Percentiles rank a stretch among this genome's conserved stretches.
phyloP scores from a whole-genome alignment of 208 protist species.

The Leishmania tropica region DNA sequence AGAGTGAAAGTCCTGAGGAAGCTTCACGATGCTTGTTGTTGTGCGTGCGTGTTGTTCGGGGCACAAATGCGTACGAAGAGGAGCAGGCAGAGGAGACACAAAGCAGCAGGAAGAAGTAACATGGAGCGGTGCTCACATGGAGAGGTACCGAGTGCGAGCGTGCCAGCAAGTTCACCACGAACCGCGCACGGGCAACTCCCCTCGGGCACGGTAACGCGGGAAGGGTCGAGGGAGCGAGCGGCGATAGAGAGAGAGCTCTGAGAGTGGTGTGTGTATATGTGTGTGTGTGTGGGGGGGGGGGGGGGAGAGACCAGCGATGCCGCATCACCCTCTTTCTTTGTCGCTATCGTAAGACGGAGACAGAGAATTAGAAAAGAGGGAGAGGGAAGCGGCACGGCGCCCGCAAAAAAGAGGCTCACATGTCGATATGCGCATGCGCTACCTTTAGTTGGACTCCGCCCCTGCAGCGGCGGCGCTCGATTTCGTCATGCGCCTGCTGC shows the following conservation, averaged over 20 bases:
- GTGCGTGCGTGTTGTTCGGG: constrained; percentile 16
- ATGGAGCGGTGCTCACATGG: background rate
- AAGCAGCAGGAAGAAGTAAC: background rate
- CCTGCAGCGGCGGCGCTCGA: background rate
- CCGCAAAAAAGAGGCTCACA: no score
- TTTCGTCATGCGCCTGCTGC: background rate
- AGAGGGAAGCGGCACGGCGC: background rate
- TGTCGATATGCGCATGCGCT: no score
- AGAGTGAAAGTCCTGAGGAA: background rate
- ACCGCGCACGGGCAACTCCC: background rate
- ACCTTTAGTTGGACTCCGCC: no score
- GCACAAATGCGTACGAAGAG: background rate
- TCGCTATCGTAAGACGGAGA: no score
- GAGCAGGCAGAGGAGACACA: background rate
- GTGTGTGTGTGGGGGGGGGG: background rate
- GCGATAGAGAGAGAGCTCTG: background rate
- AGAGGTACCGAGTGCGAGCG: background rate
- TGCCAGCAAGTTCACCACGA: background rate
- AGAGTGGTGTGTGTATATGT: background rate
- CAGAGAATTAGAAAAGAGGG: background rate
- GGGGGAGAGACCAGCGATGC: background rate
- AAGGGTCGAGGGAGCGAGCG: background rate
- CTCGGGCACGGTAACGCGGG: background rate
- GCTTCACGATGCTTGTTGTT: background rate
- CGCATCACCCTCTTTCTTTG: background rate